These are phyloP conservation scores for Vitis cinerea DNA, from an alignment of 164 flowering plant species.

Conservation along the genomic window DNA sequence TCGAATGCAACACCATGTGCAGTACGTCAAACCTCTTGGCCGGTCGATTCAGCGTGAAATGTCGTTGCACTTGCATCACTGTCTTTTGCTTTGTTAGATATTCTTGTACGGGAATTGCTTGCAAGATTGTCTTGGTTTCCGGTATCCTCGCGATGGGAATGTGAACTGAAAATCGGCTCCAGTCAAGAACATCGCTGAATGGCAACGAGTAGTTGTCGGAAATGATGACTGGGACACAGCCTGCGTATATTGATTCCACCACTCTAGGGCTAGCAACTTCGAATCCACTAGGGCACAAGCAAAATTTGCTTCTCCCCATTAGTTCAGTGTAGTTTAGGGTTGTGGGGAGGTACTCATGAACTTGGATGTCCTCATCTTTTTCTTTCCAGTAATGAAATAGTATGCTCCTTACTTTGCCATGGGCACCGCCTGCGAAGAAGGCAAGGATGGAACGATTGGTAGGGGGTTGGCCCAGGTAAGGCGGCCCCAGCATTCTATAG, in stretches of 20 bases:
- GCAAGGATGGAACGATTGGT: slow-evolving; percentile 21
- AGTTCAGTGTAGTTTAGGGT: slow-evolving; percentile 16
- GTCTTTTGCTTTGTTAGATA: slow-evolving; percentile 19
- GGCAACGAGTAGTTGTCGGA: slow-evolving; percentile 33
- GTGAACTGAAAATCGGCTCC: slow-evolving; percentile 30
- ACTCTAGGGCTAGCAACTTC: slow-evolving; percentile 45
- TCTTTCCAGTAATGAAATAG: slow-evolving; percentile 31
- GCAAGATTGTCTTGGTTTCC: slow-evolving; percentile 28
- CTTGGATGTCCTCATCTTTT: slow-evolving; percentile 22
- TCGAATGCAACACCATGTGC: slow-evolving; percentile 39
- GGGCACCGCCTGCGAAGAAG: slow-evolving; percentile 40
- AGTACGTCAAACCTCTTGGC: slow-evolving; percentile 31
- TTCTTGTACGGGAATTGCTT: slow-evolving; percentile 15
- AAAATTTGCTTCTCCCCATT: slow-evolving; percentile 32
- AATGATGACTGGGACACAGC: slow-evolving; percentile 45
- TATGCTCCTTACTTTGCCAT: slow-evolving; percentile 22
- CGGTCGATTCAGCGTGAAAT: slow-evolving; percentile 34
- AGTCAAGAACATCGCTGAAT: slow-evolving; percentile 38
- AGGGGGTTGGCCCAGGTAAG: slow-evolving; percentile 1
- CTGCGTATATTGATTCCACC: slow-evolving; percentile 34
- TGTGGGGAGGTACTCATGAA: slow-evolving; percentile 33
- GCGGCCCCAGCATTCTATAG: not conserved
- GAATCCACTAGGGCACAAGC: slow-evolving; percentile 40
- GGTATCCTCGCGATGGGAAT: slow-evolving; percentile 27
- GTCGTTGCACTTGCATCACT: slow-evolving; percentile 27